Percentiles rank a stretch among this genome's conserved stretches.
These are phyloP conservation scores for Dactylorhiza incarnata DNA, from an alignment of 106 monocot genomes.

Conservation along the genomic window DNA sequence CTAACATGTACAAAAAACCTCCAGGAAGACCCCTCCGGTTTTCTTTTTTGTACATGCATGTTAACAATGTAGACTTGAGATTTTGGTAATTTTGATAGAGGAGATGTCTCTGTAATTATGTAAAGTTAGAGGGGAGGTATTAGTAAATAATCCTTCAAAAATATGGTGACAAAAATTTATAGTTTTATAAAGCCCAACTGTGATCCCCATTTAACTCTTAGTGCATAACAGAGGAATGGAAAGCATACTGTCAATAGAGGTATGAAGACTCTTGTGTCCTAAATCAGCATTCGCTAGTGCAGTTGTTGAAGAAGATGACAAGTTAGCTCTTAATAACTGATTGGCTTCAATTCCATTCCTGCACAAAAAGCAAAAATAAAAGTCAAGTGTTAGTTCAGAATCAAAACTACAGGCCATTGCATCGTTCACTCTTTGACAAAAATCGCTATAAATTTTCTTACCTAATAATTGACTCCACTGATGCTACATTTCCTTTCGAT, in stretches of 20 bases:
- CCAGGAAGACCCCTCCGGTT: too few relatives aligned
- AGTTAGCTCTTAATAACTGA: constrained; percentile 28
- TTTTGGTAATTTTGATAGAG: too few relatives aligned
- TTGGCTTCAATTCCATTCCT: constrained; percentile 66
- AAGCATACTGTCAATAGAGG: constrained; percentile 56
- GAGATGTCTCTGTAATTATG: too few relatives aligned
- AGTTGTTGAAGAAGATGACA: constrained; percentile 40
- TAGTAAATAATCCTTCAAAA: too few relatives aligned
- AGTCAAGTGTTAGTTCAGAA: not conserved
- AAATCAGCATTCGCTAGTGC: constrained; percentile 34
- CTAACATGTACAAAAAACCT: too few relatives aligned
- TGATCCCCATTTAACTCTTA: too few relatives aligned
- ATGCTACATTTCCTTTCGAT: constrained; percentile 36
- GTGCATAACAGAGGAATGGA: not conserved
- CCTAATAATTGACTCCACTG: constrained; percentile 57
- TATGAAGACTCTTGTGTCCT: constrained; percentile 36
- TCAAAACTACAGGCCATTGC: not conserved
- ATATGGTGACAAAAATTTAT: too few relatives aligned
- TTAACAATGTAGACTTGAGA: too few relatives aligned
- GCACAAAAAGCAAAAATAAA: not conserved
- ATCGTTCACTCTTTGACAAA: not conserved
- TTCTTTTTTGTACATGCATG: too few relatives aligned
- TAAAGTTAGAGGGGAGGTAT: too few relatives aligned
- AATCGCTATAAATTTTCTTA: constrained; percentile 2
- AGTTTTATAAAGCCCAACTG: not conserved